Conservation (phyloP, 23 red algal species). For the Cyanidium caldarium region DNA sequence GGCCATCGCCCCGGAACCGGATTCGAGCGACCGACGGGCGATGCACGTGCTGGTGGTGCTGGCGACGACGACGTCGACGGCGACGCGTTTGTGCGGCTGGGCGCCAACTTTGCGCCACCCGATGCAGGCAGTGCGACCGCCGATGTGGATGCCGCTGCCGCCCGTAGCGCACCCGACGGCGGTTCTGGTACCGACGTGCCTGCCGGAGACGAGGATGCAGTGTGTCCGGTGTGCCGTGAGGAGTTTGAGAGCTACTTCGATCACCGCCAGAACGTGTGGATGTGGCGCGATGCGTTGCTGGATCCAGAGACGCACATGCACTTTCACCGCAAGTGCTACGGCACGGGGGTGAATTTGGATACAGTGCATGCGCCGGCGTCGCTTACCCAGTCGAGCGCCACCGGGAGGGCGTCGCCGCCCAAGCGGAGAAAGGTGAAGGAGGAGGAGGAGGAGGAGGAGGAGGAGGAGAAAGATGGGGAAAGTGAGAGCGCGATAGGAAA, state of each 20-base stretch:
- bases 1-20: neutral
- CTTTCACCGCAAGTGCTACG: neutral
- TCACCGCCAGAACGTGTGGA: neutral
- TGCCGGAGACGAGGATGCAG: neutral
- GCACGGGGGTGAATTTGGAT: neutral
- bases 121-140: too few relatives aligned
- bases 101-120: neutral
- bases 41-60: too few relatives aligned
- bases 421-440: neutral
- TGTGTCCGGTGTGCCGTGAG: constrained; percentile 1
- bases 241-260: neutral
- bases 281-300: neutral
- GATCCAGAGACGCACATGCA: neutral
- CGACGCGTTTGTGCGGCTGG: neutral
- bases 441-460: neutral
- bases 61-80: too few relatives aligned
- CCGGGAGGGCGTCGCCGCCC: neutral
- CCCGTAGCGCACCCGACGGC: too few relatives aligned
- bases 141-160: neutral
- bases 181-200: neutral
- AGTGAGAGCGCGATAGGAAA: neutral
- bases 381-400: too few relatives aligned
- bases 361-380: too few relatives aligned
- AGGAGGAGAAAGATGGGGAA: neutral
- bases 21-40: neutral